Percentiles rank a stretch among this genome's conserved stretches.
These are phyloP conservation scores for Tubosaeta brunneosetosa DNA, from an alignment of 768 basidiomycete genomes.

Conservation along the genomic window DNA sequence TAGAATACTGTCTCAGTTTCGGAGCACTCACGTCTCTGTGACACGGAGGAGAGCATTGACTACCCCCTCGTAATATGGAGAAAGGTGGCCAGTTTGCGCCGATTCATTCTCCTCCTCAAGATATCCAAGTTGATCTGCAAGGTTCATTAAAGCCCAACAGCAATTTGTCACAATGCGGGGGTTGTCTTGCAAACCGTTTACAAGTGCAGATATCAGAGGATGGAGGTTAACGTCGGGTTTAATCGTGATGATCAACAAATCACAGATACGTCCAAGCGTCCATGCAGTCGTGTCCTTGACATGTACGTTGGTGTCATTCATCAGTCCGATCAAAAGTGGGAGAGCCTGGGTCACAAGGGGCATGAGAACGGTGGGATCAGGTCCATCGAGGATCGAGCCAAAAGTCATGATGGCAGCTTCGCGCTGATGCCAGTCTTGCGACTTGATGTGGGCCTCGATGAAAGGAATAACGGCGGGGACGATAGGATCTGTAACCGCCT, in stretches of 20 bases:
- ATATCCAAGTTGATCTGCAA: slow-evolving; percentile 84
- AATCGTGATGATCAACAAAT: slow-evolving; percentile 79
- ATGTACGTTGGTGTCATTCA: slow-evolving; percentile 76
- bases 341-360: slow-evolving; percentile 93
- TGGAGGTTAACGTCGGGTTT: slow-evolving; percentile 87
- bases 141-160: slow-evolving; percentile 95
- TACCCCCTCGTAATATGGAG: slow-evolving; percentile 86
- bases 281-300: slow-evolving; percentile 98
- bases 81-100: slow-evolving; percentile 59
- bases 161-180: slow-evolving; percentile 89
- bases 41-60: slow-evolving; percentile 78
- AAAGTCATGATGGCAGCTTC: slow-evolving; percentile 99
- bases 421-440: slow-evolving; percentile 88
- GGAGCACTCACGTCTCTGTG: slow-evolving; percentile 69
- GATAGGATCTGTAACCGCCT: slow-evolving; percentile 85
- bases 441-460: slow-evolving; percentile 93
- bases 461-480: slow-evolving; percentile 95
- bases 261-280: slow-evolving; percentile 95
- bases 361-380: slow-evolving; percentile 80
- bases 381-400: slow-evolving; percentile 95
- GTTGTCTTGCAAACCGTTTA: slow-evolving; percentile 71
- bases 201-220: slow-evolving; percentile 76
- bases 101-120: slow-evolving; percentile 58
- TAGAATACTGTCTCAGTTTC: neutral
- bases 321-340: slow-evolving; percentile 92